Percentiles rank a stretch among this genome's conserved stretches.
Conservation (phyloP, 352 stramenopile species). For the Phytophthora europaea region DNA sequence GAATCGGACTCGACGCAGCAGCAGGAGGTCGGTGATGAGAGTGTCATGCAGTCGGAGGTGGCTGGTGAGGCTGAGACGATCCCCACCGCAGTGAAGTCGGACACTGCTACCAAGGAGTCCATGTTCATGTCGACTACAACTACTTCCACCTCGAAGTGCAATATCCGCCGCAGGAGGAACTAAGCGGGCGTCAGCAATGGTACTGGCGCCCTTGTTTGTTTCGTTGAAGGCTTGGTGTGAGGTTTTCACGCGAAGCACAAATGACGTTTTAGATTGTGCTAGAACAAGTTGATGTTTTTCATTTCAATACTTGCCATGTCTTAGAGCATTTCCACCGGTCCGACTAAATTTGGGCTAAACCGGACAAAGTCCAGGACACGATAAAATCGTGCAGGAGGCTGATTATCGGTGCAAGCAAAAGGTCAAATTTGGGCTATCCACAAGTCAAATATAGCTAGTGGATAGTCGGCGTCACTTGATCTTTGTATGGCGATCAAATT, state of each 20-base stretch:
- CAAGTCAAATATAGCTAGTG: no score
- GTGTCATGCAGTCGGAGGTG: slow-evolving; percentile 25
- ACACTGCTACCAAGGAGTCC: not conserved
- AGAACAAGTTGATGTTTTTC: slow-evolving; percentile 1
- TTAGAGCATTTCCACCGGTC: no score
- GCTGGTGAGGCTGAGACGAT: slow-evolving; percentile 9
- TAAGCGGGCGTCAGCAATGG: slow-evolving; percentile 15
- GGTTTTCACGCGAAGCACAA: slow-evolving; percentile 8
- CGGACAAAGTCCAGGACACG: no score
- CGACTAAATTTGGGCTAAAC: no score
- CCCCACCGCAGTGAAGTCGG: slow-evolving; percentile 3
- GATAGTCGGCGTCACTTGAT: no score
- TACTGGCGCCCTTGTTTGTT: slow-evolving; percentile 25
- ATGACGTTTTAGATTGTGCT: slow-evolving; percentile 8
- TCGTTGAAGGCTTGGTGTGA: slow-evolving; percentile 9
- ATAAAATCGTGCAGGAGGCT: no score
- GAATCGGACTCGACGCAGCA: not conserved
- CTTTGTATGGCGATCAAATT: no score
- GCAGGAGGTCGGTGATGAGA: slow-evolving; percentile 24
- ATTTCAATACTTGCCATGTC: not conserved
- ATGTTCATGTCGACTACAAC: not conserved
- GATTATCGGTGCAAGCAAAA: no score
- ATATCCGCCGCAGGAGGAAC: slow-evolving; percentile 29
- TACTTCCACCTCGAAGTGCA: slow-evolving; percentile 23
- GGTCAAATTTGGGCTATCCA: no score